Conservation (phyloP, 495 filamentous ascomycete genomes). For the Podospora pseudocomata region DNA sequence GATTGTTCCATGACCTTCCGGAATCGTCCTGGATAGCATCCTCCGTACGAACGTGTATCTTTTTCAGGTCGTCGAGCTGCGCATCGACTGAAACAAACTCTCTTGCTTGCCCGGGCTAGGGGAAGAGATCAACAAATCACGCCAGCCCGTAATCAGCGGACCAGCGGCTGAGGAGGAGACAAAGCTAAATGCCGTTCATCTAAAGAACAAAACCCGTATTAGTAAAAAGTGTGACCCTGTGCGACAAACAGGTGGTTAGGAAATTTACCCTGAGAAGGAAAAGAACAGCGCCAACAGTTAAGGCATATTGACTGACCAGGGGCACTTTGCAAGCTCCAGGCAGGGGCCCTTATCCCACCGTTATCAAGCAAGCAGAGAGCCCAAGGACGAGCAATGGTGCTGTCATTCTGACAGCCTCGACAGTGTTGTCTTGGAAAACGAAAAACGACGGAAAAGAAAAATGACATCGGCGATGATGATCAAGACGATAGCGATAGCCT, state of each 20-base stretch:
- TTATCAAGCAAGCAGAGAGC: constrained; percentile 61
- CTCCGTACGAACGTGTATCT: constrained; percentile 73
- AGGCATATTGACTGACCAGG: constrained; percentile 66
- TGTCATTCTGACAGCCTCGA: constrained; percentile 53
- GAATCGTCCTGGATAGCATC: constrained; percentile 61
- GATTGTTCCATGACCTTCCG: constrained; percentile 41
- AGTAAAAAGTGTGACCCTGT: neutral
- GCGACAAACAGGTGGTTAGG: neutral
- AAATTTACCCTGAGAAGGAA: constrained; percentile 70
- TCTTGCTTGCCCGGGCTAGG: constrained; percentile 44
- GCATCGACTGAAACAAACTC: constrained; percentile 92
- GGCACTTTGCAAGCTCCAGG: constrained; percentile 48
- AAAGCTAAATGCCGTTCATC: constrained; percentile 81
- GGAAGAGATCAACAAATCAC: constrained; percentile 54
- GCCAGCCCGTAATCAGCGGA: constrained; percentile 84
- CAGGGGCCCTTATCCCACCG: constrained; percentile 65
- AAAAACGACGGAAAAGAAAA: constrained; percentile 89
- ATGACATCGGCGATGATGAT: constrained; percentile 87
- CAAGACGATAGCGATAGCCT: constrained; percentile 79
- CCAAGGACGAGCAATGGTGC: constrained; percentile 56
- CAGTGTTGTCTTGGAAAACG: constrained; percentile 72
- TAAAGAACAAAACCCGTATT: constrained; percentile 29
- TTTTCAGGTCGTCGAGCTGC: constrained; percentile 54
- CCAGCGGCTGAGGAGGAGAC: constrained; percentile 73
- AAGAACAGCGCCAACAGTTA: constrained; percentile 77